A percentile compares a stretch with the other conserved stretches of the same genome.
phyloP scores from a whole-genome alignment of 768 basidiomycete species.

The Tricholoma hemisulphureum region DNA sequence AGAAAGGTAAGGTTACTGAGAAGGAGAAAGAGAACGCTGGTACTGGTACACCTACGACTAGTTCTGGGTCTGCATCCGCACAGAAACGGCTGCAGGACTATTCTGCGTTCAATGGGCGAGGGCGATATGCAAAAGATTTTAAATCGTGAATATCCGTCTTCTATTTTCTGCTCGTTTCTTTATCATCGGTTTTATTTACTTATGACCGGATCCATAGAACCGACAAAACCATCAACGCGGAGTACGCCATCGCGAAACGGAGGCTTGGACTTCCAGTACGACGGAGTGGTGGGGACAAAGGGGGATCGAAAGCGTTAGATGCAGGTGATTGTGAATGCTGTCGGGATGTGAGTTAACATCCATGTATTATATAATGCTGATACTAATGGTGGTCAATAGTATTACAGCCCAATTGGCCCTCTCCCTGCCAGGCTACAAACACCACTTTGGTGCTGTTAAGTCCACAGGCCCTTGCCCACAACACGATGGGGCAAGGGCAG shows the following conservation, averaged over 20 bases:
- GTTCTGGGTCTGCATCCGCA: neutral
- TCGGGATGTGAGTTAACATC: slow-evolving; percentile 53
- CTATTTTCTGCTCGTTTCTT: neutral
- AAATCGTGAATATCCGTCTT: slow-evolving; percentile 26
- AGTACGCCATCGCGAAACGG: slow-evolving; percentile 68
- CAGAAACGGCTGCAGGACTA: slow-evolving; percentile 36
- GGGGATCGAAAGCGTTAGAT: slow-evolving; percentile 62
- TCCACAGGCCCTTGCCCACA: slow-evolving; percentile 20
- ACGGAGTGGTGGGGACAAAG: slow-evolving; percentile 71
- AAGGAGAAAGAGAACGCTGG: neutral
- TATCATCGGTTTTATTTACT: neutral
- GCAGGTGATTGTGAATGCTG: slow-evolving; percentile 85
- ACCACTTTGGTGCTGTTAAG: slow-evolving; percentile 63
- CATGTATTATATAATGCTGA: neutral
- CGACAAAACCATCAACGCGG: slow-evolving; percentile 54
- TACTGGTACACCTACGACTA: neutral
- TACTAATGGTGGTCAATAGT: slow-evolving; percentile 48
- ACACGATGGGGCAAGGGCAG: slow-evolving; percentile 13
- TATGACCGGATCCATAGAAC: slow-evolving; percentile 17
- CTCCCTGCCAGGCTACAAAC: slow-evolving; percentile 62
- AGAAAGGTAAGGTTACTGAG: slow-evolving; percentile 20
- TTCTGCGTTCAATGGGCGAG: slow-evolving; percentile 54
- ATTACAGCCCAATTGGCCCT: slow-evolving; percentile 74
- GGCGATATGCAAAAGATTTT: slow-evolving; percentile 49
- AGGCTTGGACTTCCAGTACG: slow-evolving; percentile 66